Base-by-base conservation (phyloP, 371 early-diverging fungal species). In the Mortierella sp. region DNA sequence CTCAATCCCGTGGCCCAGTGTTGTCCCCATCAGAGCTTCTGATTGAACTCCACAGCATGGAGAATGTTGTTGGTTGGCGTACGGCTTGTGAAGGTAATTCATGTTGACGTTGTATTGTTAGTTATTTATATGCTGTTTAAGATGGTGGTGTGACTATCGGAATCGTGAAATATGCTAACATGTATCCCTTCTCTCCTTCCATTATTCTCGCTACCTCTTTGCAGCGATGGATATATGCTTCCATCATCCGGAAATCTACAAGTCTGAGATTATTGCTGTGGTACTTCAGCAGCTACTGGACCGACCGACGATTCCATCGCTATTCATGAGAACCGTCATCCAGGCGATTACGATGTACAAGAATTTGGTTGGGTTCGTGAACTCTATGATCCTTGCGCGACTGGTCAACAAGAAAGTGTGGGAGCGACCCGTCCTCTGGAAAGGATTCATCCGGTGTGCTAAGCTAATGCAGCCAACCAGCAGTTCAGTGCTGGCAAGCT, bases 271-370 rank as follows among this genome's bases (percentile, higher is more conserved):
- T 16, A 77, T 94, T 47, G 91, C 92, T 0, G 87, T 84, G 2
- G 85, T 87, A 3, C 75, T 92, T 1, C 90, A 89, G 64, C 89
- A 89, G 57, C 83, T 93, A 16, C 75, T 86, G 19, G 91, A 94
- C 16, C 89, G 85, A 58, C 76, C 90, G 19, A 87, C 84, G 64
- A 82, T 92, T 29, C 93, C 94, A 6, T 84, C 86, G 7, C 67
- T 94, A 28, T 89, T 92, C 57, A 93, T 94, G 94, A 77, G 91
- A 23, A 94, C 92, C 2, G 91, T 90, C 53, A 88, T 93, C n/a
- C 91, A 90, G 61, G 87, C 85, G 28, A 86, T 93, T n/a, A 84
- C 86, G 28, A 76, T 86, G 55, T 89, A 86, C 83, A 87, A 88
- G 60, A 84, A 83, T 44, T 64, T 93, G 25, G 80, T 83, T 2